Evolutionary conservation across 2,329 filamentous ascomycete genomes (phyloP).

Genomic region (Penicillium brasilianum): DNA sequence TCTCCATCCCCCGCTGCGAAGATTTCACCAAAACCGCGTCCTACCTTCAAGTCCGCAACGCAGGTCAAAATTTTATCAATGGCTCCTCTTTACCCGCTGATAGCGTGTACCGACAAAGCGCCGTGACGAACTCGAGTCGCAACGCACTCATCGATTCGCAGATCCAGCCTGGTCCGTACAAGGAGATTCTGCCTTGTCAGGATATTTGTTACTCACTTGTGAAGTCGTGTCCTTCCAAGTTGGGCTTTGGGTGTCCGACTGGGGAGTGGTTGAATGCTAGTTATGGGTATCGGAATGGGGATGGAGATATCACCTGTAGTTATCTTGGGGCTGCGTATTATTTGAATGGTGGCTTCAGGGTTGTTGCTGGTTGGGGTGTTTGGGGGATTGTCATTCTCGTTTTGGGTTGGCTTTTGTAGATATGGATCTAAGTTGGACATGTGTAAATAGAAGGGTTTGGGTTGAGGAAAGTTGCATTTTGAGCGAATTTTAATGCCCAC

Average conservation of each 20-base stretch:
- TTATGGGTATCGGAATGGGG: conserved; percentile 53
- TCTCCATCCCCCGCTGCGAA: conserved; percentile 88
- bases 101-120: conserved; percentile 37
- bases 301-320: conserved; percentile 60
- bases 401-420: conserved; percentile 24
- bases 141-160: conserved; percentile 72
- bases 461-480: not conserved
- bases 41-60: conserved; percentile 72
- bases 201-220: conserved; percentile 87
- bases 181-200: conserved; percentile 86
- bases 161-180: conserved; percentile 86
- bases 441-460: not conserved
- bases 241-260: conserved; percentile 77
- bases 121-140: conserved; percentile 63
- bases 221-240: conserved; percentile 76
- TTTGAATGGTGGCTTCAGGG: conserved; percentile 44
- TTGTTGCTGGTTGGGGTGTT: conserved; percentile 18
- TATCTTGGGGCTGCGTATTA: conserved; percentile 65
- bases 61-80: conserved; percentile 72
- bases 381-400: conserved; percentile 26
- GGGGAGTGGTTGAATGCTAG: conserved; percentile 55
- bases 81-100: conserved; percentile 59
- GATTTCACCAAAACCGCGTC: conserved; percentile 69
- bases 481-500: too few relatives aligned
- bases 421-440: not conserved